These are phyloP conservation scores for Beauveria rudraprayagi DNA, from an alignment of 2,329 filamentous ascomycete genomes.

Conservation along the genomic window DNA sequence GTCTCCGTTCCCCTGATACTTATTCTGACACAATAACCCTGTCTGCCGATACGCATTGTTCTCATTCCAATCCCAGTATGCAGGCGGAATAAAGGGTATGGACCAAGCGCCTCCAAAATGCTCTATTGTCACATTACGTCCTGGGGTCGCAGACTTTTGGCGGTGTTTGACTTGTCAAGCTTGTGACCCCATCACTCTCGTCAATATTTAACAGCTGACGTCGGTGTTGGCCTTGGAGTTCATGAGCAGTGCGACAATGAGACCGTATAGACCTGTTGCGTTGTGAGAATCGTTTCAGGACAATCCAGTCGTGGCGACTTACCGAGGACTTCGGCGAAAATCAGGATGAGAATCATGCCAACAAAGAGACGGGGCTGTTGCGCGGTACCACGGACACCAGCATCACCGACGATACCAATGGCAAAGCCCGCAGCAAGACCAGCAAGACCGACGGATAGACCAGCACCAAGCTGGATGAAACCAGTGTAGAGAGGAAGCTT, in stretches of 20 bases:
- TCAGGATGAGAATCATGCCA: conserved; percentile 98
- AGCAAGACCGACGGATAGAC: conserved; percentile 72
- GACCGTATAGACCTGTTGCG: conserved; percentile 80
- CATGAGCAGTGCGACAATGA: conserved; percentile 98
- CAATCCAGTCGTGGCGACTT: conserved; percentile 28
- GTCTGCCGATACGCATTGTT: conserved; percentile 5
- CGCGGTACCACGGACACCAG: conserved; percentile 78
- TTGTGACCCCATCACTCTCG: conserved; percentile 16
- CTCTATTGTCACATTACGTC: conserved; percentile 6
- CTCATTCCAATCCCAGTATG: neutral
- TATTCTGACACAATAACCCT: conserved; percentile 10
- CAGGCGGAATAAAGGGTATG: neutral
- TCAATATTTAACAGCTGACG: conserved; percentile 47
- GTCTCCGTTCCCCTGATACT: conserved; percentile 18
- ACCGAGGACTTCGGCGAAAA: conserved; percentile 99
- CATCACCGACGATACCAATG: conserved; percentile 82
- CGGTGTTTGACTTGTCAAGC: conserved; percentile 27
- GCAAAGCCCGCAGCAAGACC: conserved; percentile 80
- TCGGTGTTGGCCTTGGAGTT: conserved; percentile 80
- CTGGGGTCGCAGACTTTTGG: conserved; percentile 1
- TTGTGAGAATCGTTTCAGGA: neutral
- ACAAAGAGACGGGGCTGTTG: conserved; percentile 84
- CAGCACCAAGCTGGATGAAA: conserved; percentile 80
- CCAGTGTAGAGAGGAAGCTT: conserved; percentile 67
- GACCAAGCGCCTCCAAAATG: conserved; percentile 1